Percentiles rank a stretch among this genome's conserved stretches.
Evolutionary conservation across 495 filamentous ascomycete species (phyloP).

Genomic region (Durotheca rogersii): DNA sequence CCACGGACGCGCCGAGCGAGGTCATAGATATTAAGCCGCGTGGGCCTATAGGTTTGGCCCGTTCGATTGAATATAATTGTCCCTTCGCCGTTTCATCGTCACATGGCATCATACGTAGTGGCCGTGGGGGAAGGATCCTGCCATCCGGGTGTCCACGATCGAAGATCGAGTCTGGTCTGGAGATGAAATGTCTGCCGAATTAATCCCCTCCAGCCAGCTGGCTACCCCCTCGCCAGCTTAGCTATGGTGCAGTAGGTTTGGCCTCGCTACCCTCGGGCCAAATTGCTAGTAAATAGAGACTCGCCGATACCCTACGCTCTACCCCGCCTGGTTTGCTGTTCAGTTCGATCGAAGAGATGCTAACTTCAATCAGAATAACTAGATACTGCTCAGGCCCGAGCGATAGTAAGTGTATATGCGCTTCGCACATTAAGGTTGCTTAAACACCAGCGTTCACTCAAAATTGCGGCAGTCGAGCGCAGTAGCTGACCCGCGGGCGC

Average conservation of each 20-base stretch:
- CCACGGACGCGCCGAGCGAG: constrained; percentile 26
- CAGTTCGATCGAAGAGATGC: no score
- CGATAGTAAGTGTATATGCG: no score
- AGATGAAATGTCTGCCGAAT: neutral
- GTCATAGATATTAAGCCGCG: constrained; percentile 18
- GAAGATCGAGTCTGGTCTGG: neutral
- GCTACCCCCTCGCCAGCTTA: neutral
- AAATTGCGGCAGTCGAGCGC: no score
- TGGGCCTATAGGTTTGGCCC: neutral
- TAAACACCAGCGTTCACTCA: no score
- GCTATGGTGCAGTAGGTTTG: neutral
- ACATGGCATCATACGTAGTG: neutral
- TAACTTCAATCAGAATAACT: no score
- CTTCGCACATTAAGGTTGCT: no score
- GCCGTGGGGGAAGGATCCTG: neutral
- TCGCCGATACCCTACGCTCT: no score
- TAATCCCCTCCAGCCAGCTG: neutral
- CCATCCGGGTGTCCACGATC: neutral
- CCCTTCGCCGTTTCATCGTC: neutral
- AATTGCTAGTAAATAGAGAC: neutral
- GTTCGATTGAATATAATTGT: neutral
- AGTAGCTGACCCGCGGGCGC: no score
- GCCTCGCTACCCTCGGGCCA: neutral
- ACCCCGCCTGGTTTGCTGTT: no score
- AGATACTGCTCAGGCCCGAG: no score